These are phyloP conservation scores for Fusarium nelsonii DNA, from an alignment of 2,329 filamentous ascomycete genomes.

Conservation along the genomic window DNA sequence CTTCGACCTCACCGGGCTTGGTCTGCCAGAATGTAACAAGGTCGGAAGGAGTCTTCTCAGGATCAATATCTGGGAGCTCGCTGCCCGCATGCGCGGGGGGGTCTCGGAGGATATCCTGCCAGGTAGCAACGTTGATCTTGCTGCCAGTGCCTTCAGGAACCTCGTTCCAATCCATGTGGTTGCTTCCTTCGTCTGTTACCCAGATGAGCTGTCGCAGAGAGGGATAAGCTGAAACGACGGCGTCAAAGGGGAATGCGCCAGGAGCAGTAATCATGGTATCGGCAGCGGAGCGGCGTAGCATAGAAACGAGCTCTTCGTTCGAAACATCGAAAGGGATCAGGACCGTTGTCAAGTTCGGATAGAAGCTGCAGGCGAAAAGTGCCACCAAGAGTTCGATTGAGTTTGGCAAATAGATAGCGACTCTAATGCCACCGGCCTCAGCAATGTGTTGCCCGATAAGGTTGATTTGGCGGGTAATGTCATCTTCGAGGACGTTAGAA, in stretches of 20 bases:
- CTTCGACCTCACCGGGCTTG: slow-evolving; percentile 64
- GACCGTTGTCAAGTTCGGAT: slow-evolving; percentile 81
- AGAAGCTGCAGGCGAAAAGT: slow-evolving; percentile 91
- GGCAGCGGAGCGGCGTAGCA: slow-evolving; percentile 79
- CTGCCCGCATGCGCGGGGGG: slow-evolving; percentile 67
- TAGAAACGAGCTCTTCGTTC: slow-evolving; percentile 74
- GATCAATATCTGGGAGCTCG: slow-evolving; percentile 74
- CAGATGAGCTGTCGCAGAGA: slow-evolving; percentile 84
- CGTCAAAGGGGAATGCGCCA: slow-evolving; percentile 85
- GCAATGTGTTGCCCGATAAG: slow-evolving; percentile 83
- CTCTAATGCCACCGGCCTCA: slow-evolving; percentile 77
- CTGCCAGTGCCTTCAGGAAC: slow-evolving; percentile 81
- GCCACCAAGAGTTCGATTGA: slow-evolving; percentile 87
- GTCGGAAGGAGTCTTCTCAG: slow-evolving; percentile 65
- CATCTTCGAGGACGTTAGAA: slow-evolving; percentile 58
- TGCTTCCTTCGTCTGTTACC: slow-evolving; percentile 91
- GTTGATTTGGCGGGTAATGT: slow-evolving; percentile 87
- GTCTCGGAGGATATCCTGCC: slow-evolving; percentile 89
- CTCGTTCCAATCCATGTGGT: slow-evolving; percentile 96
- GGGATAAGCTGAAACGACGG: slow-evolving; percentile 75
- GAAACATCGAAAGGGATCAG: slow-evolving; percentile 86
- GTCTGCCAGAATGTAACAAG: slow-evolving; percentile 76
- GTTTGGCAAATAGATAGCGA: slow-evolving; percentile 93
- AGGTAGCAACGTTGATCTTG: slow-evolving; percentile 85
- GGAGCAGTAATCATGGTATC: slow-evolving; percentile 88